Conservation (phyloP, 2,329 filamentous ascomycete genomes). For the Verticillium alfalfae region DNA sequence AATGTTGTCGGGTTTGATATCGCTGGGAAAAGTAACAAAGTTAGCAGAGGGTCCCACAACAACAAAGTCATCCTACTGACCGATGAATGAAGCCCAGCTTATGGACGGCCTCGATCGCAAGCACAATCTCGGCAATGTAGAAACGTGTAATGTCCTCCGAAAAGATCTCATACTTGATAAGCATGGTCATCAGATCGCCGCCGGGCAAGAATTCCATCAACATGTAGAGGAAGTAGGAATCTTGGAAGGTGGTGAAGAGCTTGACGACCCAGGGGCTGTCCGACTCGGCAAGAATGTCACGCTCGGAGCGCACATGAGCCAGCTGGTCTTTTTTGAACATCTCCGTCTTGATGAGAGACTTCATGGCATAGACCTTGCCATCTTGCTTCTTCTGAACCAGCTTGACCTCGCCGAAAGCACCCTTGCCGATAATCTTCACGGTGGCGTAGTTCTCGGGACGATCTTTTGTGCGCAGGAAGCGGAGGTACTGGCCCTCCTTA, state of each 20-base stretch:
- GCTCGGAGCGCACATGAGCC: constrained; percentile 92
- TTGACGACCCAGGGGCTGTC: constrained; percentile 99
- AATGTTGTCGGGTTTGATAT: constrained; percentile 99
- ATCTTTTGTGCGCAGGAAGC: constrained; percentile 90
- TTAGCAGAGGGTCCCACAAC: constrained; percentile 6
- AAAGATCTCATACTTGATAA: constrained; percentile 99
- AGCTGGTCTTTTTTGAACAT: constrained; percentile 99
- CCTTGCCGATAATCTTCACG: constrained; percentile 97
- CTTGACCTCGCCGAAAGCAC: constrained; percentile 97
- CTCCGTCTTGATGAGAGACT: constrained; percentile 96
- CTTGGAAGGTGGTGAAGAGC: constrained; percentile 96
- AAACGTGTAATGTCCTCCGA: constrained; percentile 98
- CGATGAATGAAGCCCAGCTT: constrained; percentile 98
- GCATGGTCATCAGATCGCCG: constrained; percentile 98
- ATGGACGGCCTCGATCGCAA: constrained; percentile 98
- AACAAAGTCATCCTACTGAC: constrained; percentile 45
- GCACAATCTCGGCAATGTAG: constrained; percentile 96
- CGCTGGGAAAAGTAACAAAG: constrained; percentile 44
- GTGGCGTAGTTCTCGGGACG: constrained; percentile 92
- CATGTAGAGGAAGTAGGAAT: constrained; percentile 94
- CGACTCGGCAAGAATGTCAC: constrained; percentile 97
- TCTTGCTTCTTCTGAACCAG: constrained; percentile 94
- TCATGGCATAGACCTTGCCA: constrained; percentile 96
- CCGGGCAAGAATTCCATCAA: constrained; percentile 98
- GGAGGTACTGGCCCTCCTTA: constrained; percentile 87